These are phyloP conservation scores for Mycena floridula DNA, from an alignment of 768 basidiomycete genomes.

Conservation along the genomic window DNA sequence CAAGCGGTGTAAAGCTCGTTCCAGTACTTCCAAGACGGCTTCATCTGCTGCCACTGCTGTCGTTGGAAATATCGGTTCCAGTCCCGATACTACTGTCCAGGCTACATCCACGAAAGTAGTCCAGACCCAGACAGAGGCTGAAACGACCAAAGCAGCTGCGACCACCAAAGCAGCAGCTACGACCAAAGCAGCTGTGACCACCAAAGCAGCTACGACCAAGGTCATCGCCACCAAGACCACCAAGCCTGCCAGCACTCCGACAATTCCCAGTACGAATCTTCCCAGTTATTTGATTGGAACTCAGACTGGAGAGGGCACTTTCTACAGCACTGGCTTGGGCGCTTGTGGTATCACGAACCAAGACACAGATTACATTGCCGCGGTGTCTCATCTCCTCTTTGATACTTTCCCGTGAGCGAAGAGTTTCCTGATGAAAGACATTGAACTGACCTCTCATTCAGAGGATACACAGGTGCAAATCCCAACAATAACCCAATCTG, in stretches of 20 bases:
- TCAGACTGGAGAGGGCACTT: slow-evolving; percentile 51
- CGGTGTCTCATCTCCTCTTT: slow-evolving; percentile 49
- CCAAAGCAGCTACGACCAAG: slow-evolving; percentile 10
- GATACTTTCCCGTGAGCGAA: slow-evolving; percentile 54
- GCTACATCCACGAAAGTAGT: slow-evolving; percentile 9
- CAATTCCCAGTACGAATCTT: slow-evolving; percentile 7
- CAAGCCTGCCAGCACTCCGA: slow-evolving; percentile 1
- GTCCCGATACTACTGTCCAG: slow-evolving; percentile 11
- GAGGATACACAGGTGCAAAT: slow-evolving; percentile 50
- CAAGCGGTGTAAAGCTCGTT: too few relatives aligned
- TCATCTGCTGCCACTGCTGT: slow-evolving; percentile 15
- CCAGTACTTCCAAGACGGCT: too few relatives aligned
- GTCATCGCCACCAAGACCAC: too few relatives aligned
- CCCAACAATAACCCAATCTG: slow-evolving; percentile 80
- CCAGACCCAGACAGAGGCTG: slow-evolving; percentile 13
- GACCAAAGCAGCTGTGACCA: slow-evolving; percentile 6
- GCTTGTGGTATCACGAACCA: slow-evolving; percentile 57
- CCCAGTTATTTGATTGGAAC: slow-evolving; percentile 35
- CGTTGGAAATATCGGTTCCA: too few relatives aligned
- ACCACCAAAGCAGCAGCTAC: slow-evolving; percentile 8
- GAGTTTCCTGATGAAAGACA: too few relatives aligned
- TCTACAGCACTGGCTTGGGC: slow-evolving; percentile 53
- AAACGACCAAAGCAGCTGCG: slow-evolving; percentile 9
- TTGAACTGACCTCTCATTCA: slow-evolving; percentile 16
- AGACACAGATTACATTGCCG: slow-evolving; percentile 47